These are phyloP conservation scores for Rhazya stricta DNA, from an alignment of 257 asterid genomes.

Conservation along the genomic window DNA sequence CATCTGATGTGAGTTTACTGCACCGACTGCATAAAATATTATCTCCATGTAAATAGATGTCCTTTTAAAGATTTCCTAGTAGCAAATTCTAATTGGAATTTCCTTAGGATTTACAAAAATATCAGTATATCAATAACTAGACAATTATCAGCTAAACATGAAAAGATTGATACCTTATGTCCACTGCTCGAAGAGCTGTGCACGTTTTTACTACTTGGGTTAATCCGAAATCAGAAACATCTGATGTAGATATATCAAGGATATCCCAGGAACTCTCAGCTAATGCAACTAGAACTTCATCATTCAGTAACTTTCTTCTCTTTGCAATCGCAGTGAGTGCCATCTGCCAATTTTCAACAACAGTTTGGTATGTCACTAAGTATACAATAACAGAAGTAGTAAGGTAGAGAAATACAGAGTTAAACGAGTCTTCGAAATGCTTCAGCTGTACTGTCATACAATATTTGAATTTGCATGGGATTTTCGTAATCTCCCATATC, in stretches of 20 bases:
- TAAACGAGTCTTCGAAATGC: not conserved
- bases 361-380: not conserved
- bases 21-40: conserved; percentile 49
- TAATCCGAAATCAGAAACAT: conserved; percentile 73
- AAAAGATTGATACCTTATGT: conserved; percentile 55
- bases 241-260: conserved; percentile 75
- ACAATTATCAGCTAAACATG: conserved; percentile 4
- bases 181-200: conserved; percentile 59
- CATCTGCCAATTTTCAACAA: conserved; percentile 36
- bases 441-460: not conserved
- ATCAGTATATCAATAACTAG: not conserved
- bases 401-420: not conserved
- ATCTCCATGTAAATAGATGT: conserved; percentile 8
- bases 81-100: not conserved
- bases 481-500: too few species aligned
- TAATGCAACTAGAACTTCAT: conserved; percentile 55
- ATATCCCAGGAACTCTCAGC: conserved; percentile 78
- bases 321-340: conserved; percentile 79
- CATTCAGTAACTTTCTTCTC: conserved; percentile 71
- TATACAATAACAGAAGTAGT: not conserved
- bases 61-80: not conserved
- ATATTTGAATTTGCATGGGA: not conserved
- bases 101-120: not conserved
- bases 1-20: conserved; percentile 58
- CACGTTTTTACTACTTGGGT: conserved; percentile 46